phyloP scores from a whole-genome alignment of 805 yeast species.

The Zygoascus tannicola region DNA sequence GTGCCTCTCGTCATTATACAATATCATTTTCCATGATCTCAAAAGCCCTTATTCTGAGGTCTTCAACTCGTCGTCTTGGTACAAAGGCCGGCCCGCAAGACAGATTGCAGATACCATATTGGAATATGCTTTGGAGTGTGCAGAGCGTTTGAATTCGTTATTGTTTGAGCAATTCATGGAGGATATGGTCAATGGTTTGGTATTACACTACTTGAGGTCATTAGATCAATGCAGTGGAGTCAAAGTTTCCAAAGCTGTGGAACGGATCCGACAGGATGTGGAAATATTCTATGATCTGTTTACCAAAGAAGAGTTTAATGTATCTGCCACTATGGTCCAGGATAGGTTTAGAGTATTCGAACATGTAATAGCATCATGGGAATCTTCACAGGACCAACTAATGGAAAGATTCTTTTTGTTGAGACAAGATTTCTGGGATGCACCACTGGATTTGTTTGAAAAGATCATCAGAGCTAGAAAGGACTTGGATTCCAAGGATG shows the following conservation, averaged over 20 bases:
- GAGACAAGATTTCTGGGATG: slow-evolving; percentile 60
- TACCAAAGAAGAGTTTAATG: slow-evolving; percentile 29
- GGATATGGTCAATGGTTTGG: slow-evolving; percentile 42
- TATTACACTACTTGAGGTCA: slow-evolving; percentile 41
- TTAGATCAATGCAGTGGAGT: slow-evolving; percentile 36
- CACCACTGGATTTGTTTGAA: slow-evolving; percentile 61
- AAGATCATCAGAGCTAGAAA: slow-evolving; percentile 44
- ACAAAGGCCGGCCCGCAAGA: slow-evolving; percentile 46
- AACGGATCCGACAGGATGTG: slow-evolving; percentile 53
- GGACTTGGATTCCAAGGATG: slow-evolving; percentile 27
- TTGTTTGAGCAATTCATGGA: slow-evolving; percentile 47
- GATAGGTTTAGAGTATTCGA: slow-evolving; percentile 52
- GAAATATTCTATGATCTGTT: slow-evolving; percentile 47
- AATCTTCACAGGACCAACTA: slow-evolving; percentile 39
- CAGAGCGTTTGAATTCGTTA: slow-evolving; percentile 42
- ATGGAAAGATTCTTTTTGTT: slow-evolving; percentile 52
- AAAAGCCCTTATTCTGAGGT: slow-evolving; percentile 49
- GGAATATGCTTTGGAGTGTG: slow-evolving; percentile 63
- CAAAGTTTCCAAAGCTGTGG: slow-evolving; percentile 32
- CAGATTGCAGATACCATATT: slow-evolving; percentile 62
- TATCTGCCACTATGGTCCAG: slow-evolving; percentile 28
- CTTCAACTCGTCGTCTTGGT: slow-evolving; percentile 60
- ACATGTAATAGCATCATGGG: slow-evolving; percentile 47
- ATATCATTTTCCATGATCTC: slow-evolving; percentile 64
- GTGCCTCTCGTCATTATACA: slow-evolving; percentile 46